Base-by-base conservation (phyloP, 2,329 filamentous ascomycete genomes). In the Xylaria sp. region DNA sequence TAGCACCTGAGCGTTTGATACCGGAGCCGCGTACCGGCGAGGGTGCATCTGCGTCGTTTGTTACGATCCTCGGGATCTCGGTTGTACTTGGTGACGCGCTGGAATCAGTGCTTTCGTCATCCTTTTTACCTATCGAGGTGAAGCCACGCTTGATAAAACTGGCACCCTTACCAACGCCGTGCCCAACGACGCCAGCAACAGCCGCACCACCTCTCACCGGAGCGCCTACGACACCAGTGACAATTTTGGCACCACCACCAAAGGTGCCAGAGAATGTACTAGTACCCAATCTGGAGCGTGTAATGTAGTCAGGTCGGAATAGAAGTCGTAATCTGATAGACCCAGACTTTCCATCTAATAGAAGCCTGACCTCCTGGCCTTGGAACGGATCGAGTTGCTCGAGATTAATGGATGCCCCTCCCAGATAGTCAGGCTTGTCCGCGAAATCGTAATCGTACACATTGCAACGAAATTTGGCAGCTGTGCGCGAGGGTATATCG, bases 371-470 rank as follows among this genome's bases (percentile, higher is more conserved):
- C 74, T 96, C 92, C 70, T 91, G 87, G 11, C 88, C 86, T 73
- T 86, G 86, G 82, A 98, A 97, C 0, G 95, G 95, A 70, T 97
- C 92, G 7, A 99, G 83, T 33, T 88, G 78, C 52, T 90, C 87
- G 15, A 99, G 84, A 70, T 92, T 88, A 73, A 99, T 92, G 4
- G 81, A 79, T 0, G 92, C 84, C 62, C 83, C 85, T 46, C 95
- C 95, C n/a, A 99, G 80, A 75, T 90, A 91, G 77, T 99, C 95
- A 1, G 94, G 92, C 78, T 94, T 94, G 76, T 96, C 93, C 50
- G 92, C 94, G 81, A 98, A 96, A 76, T 99, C 95, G 87, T 94
- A 99, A 74, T 99, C 95, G 75, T 89, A 96, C 2, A 98, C 89
- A 59, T 92, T 91, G 72, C 92, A 88, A 33, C 84, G 84, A 78